A percentile compares a stretch with the other conserved stretches of the same genome.
Evolutionary conservation across 1,284 basidiomycete genomes (phyloP).

Genomic region (Cryptococcus sp.): DNA sequence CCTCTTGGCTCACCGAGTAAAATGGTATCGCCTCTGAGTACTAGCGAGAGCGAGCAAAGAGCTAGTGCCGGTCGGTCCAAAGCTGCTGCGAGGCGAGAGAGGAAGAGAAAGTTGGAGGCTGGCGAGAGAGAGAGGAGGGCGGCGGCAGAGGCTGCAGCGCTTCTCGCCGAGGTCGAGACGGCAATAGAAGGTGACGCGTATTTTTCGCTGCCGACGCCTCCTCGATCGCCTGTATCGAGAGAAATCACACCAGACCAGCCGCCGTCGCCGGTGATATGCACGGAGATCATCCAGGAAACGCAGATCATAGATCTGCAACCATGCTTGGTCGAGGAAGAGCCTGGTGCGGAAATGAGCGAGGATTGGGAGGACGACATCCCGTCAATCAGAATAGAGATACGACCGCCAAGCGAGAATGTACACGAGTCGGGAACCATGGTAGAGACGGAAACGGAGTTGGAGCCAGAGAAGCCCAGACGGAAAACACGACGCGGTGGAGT

Average conservation of each 20-base stretch:
- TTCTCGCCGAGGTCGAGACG: not conserved
- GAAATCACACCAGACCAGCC: too few relatives aligned
- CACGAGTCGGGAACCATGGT: not conserved
- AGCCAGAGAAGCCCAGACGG: conserved; percentile 2
- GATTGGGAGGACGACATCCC: too few relatives aligned
- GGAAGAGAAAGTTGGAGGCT: conserved; percentile 16
- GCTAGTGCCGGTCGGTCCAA: not conserved
- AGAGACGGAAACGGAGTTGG: not conserved
- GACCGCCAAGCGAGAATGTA: not conserved
- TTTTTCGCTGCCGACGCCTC: not conserved
- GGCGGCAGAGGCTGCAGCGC: conserved; percentile 6
- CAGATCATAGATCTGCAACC: too few relatives aligned
- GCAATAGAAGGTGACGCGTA: not conserved
- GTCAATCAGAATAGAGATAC: not conserved
- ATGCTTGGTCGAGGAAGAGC: too few relatives aligned
- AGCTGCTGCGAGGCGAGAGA: conserved; percentile 8
- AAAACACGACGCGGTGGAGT: conserved; percentile 22
- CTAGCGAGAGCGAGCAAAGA: too few relatives aligned
- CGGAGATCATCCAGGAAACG: too few relatives aligned
- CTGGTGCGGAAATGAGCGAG: too few relatives aligned
- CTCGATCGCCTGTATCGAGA: too few relatives aligned
- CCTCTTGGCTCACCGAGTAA: too few relatives aligned
- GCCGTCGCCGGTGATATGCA: too few relatives aligned
- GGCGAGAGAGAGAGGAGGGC: conserved; percentile 8
- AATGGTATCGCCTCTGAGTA: too few relatives aligned